Evolutionary conservation across 2,329 filamentous ascomycete genomes (phyloP).

Genomic region (Tolypocladium nubicola): DNA sequence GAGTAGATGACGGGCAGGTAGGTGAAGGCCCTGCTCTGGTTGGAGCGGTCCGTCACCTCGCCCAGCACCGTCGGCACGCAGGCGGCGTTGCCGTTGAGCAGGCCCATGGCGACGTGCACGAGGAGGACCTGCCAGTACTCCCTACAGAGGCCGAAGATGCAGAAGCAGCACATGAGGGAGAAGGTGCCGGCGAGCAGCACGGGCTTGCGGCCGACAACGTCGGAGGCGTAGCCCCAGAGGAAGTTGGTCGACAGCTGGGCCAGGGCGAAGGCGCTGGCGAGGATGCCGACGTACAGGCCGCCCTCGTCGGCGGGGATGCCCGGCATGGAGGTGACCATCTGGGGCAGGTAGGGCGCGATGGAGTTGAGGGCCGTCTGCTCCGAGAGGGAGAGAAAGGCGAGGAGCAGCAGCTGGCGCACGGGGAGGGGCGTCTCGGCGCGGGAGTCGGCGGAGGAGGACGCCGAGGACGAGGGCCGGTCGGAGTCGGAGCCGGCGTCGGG

Average conservation of each 20-base stretch:
- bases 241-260: conserved; percentile 91
- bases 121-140: conserved; percentile 75
- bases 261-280: conserved; percentile 84
- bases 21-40: conserved; percentile 87
- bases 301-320: conserved; percentile 61
- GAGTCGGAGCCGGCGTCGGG: background rate
- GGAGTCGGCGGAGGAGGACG: conserved; percentile 18
- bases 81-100: conserved; percentile 90
- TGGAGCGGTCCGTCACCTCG: conserved; percentile 89
- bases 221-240: conserved; percentile 42
- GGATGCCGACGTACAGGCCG: conserved; percentile 80
- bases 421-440: conserved; percentile 61
- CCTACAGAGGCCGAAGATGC: conserved; percentile 77
- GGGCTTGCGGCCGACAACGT: conserved; percentile 64
- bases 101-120: conserved; percentile 82
- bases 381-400: conserved; percentile 80
- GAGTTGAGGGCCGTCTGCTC: conserved; percentile 97
- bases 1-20: conserved; percentile 96
- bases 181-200: conserved; percentile 69
- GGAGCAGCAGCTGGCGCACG: conserved; percentile 66
- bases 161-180: conserved; percentile 72
- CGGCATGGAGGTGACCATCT: conserved; percentile 82
- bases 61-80: conserved; percentile 89
- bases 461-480: conserved; percentile 9
- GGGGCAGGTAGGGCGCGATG: conserved; percentile 86